Conservation (phyloP, 1,284 basidiomycete genomes). For the Naganishia albida region DNA sequence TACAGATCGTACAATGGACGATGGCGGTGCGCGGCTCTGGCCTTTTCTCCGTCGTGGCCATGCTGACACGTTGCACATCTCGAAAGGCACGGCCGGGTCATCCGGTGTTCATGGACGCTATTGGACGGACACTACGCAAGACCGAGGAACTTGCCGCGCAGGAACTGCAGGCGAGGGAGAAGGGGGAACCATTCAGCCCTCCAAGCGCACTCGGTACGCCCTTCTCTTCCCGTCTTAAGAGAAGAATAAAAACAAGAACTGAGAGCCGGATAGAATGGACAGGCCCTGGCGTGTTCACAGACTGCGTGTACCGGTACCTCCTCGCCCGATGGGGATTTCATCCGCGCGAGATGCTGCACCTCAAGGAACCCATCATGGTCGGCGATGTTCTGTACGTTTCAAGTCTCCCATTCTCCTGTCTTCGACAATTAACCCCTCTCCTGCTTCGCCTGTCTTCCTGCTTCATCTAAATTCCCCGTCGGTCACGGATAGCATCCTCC, state of each 20-base stretch:
- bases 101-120: conserved; percentile 45
- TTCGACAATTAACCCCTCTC: not conserved
- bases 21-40: conserved; percentile 34
- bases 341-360: conserved; percentile 39
- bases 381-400: conserved; percentile 43
- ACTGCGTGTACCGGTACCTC: conserved; percentile 45
- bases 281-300: conserved; percentile 47
- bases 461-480: not conserved
- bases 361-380: conserved; percentile 38
- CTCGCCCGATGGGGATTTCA: conserved; percentile 42
- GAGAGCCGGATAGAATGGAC: conserved; percentile 47
- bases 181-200: conserved; percentile 37
- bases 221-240: not conserved
- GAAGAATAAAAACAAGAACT: too few species aligned
- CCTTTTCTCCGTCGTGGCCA: not conserved
- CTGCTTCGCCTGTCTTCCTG: not conserved
- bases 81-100: conserved; percentile 44
- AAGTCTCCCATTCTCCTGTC: not conserved
- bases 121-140: conserved; percentile 40
- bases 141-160: conserved; percentile 37
- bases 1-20: conserved; percentile 48
- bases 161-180: conserved; percentile 31
- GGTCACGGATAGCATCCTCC: conserved; percentile 22
- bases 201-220: conserved; percentile 37
- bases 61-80: not conserved